phyloP scores from a whole-genome alignment of 2,329 filamentous ascomycete species.

The Chalaropsis ovoidea region DNA sequence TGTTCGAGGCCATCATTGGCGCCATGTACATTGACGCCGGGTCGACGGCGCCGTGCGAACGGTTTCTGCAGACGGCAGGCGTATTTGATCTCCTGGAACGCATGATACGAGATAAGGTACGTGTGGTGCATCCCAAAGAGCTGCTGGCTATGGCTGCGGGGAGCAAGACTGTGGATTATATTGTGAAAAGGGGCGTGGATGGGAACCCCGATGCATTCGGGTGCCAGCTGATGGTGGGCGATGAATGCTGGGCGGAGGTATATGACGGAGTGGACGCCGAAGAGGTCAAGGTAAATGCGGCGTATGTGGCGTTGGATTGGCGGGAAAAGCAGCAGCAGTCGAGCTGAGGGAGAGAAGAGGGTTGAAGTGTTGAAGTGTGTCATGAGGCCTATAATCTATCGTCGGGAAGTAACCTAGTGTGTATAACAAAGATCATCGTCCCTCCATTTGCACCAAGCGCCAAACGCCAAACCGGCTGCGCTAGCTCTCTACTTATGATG shows the following conservation, averaged over 20 bases:
- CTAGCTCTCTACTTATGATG: neutral
- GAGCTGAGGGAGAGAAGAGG: neutral
- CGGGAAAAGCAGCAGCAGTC: neutral
- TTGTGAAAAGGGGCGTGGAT: slow-evolving; percentile 43
- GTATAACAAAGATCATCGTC: too few relatives aligned
- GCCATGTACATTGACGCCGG: slow-evolving; percentile 77
- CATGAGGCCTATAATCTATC: too few relatives aligned
- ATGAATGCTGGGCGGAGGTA: slow-evolving; percentile 38
- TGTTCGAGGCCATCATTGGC: slow-evolving; percentile 71
- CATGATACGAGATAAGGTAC: slow-evolving; percentile 49
- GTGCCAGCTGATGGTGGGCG: slow-evolving; percentile 45
- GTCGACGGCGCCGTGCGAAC: slow-evolving; percentile 46
- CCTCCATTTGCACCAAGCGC: too few relatives aligned
- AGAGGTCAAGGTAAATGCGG: slow-evolving; percentile 48
- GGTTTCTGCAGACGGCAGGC: slow-evolving; percentile 53
- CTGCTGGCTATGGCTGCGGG: slow-evolving; percentile 13
- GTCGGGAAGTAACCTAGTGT: too few relatives aligned
- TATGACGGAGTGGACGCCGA: slow-evolving; percentile 39
- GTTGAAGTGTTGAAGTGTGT: too few relatives aligned
- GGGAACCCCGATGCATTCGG: slow-evolving; percentile 46
- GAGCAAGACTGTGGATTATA: slow-evolving; percentile 39
- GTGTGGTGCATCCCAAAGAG: slow-evolving; percentile 57
- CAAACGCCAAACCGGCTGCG: too few relatives aligned
- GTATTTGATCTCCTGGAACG: slow-evolving; percentile 53
- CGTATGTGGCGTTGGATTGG: slow-evolving; percentile 28